phyloP scores from a whole-genome alignment of 257 asterid species.

The Fraxinus americana region DNA sequence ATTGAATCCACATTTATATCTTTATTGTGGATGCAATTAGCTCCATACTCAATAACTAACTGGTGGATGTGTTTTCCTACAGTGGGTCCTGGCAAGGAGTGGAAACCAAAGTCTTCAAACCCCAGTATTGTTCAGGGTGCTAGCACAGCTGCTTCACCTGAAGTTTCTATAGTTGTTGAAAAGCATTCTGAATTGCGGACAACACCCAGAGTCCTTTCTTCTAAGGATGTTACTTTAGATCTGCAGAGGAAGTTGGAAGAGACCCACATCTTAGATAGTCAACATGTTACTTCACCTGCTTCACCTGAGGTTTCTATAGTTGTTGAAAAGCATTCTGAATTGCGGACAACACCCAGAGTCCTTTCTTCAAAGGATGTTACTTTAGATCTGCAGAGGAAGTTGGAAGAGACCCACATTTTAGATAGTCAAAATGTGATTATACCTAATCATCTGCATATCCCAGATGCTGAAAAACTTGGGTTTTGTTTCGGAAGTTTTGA shows the following conservation, averaged over 20 bases:
- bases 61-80: conserved; percentile 30
- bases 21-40: conserved; percentile 10
- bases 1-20: neutral
- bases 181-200: conserved; percentile 41
- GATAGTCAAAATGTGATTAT: conserved; percentile 74
- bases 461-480: conserved; percentile 82
- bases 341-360: conserved; percentile 35
- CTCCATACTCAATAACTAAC: conserved; percentile 16
- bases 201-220: conserved; percentile 35
- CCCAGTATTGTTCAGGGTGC: conserved; percentile 46
- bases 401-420: conserved; percentile 61
- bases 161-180: conserved; percentile 43
- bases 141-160: conserved; percentile 45
- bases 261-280: conserved; percentile 56
- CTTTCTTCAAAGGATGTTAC: conserved; percentile 53
- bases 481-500: conserved; percentile 95
- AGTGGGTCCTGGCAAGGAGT: conserved; percentile 75
- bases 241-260: conserved; percentile 69
- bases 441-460: conserved; percentile 84
- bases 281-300: conserved; percentile 43
- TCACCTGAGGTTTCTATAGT: conserved; percentile 41
- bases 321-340: conserved; percentile 45
- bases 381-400: conserved; percentile 62
- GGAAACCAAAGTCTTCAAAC: conserved; percentile 82
- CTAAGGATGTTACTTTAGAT: conserved; percentile 57